Conservation (phyloP, 2,329 filamentous ascomycete genomes). For the Fusarium beomiforme region DNA sequence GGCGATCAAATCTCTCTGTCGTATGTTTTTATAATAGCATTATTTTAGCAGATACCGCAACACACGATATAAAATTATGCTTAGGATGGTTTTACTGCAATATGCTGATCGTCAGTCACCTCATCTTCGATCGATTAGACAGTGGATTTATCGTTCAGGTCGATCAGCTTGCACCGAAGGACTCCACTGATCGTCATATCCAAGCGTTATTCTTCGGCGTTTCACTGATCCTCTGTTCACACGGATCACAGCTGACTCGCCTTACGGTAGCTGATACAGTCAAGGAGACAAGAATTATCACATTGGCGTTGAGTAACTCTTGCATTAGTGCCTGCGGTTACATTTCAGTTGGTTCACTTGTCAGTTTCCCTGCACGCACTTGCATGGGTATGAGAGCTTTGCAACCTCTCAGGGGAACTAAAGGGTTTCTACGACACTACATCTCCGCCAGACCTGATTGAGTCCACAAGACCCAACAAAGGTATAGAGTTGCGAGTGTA, state of each 20-base stretch:
- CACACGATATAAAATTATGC: background rate
- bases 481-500: slow-evolving; percentile 1
- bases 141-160: slow-evolving; percentile 5
- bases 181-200: slow-evolving; percentile 25
- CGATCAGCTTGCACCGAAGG: slow-evolving; percentile 1
- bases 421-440: slow-evolving; percentile 1
- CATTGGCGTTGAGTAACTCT: background rate
- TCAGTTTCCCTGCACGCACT: background rate
- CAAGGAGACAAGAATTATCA: background rate
- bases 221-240: background rate
- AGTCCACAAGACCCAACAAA: background rate
- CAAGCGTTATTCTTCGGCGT: slow-evolving; percentile 3
- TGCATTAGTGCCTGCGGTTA: background rate
- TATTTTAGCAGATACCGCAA: background rate
- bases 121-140: slow-evolving; percentile 27
- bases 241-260: slow-evolving; percentile 16
- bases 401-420: slow-evolving; percentile 11
- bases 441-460: background rate
- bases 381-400: slow-evolving; percentile 2
- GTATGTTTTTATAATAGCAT: slow-evolving; percentile 14
- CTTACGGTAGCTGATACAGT: background rate
- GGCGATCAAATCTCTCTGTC: slow-evolving; percentile 3
- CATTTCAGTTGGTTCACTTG: slow-evolving; percentile 19
- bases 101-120: slow-evolving; percentile 24
- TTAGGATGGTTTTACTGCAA: background rate